Evolutionary conservation across 768 basidiomycete genomes (phyloP).

Genomic region (Pleurotus ostreatus): DNA sequence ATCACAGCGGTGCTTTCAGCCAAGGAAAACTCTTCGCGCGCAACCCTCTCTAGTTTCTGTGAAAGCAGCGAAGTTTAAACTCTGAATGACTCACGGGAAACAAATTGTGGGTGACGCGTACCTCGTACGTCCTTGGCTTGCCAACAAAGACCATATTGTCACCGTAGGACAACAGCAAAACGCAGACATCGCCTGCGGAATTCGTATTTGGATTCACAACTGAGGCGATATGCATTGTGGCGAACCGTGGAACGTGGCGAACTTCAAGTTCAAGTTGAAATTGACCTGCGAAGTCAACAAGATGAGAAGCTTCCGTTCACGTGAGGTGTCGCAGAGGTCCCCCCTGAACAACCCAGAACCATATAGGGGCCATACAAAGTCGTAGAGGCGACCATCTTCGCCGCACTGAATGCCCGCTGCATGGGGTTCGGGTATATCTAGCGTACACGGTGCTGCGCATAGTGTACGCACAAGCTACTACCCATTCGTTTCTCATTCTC

Average conservation of each 20-base stretch:
- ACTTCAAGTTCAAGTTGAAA: too few relatives aligned
- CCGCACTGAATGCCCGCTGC: too few relatives aligned
- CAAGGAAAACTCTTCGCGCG: neutral
- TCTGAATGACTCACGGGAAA: neutral
- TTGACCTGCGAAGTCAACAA: too few relatives aligned
- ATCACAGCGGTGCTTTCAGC: neutral
- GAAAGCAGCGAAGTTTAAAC: neutral
- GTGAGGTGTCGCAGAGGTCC: too few relatives aligned
- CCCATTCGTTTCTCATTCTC: too few relatives aligned
- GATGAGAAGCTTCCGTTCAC: too few relatives aligned
- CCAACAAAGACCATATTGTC: constrained; percentile 1
- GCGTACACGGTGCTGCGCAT: too few relatives aligned
- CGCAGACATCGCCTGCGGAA: neutral
- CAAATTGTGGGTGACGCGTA: neutral
- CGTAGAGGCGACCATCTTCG: too few relatives aligned
- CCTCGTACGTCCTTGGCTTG: constrained; percentile 7
- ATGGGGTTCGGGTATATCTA: too few relatives aligned
- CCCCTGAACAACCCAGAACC: too few relatives aligned
- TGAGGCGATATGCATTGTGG: constrained; percentile 3
- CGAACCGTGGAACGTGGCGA: neutral
- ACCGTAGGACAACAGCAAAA: neutral
- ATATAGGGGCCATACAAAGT: too few relatives aligned
- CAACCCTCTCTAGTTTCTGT: constrained; percentile 6
- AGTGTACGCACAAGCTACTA: too few relatives aligned
- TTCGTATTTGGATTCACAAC: neutral